phyloP scores from a whole-genome alignment of 352 stramenopile genomes.

The Saprolegnia diclina region DNA sequence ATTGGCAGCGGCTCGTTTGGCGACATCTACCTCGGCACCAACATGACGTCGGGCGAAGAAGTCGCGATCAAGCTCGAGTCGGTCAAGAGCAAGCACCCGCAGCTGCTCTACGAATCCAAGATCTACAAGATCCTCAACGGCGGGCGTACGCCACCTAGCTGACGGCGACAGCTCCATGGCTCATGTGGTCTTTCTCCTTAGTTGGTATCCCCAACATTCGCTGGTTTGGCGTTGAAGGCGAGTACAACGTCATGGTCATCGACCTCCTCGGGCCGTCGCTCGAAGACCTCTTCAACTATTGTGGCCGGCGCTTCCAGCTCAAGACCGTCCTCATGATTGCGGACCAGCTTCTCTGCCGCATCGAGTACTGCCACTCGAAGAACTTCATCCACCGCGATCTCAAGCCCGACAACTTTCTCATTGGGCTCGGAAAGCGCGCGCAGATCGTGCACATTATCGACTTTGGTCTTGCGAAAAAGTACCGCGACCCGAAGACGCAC shows the following conservation, averaged over 20 bases:
- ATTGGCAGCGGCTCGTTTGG: slow-evolving; percentile 99
- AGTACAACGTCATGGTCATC: slow-evolving; percentile 99
- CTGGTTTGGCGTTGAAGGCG: slow-evolving; percentile 99
- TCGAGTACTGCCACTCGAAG: slow-evolving; percentile 86
- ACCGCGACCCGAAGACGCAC: slow-evolving; percentile 83
- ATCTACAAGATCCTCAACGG: slow-evolving; percentile 99
- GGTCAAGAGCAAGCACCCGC: slow-evolving; percentile 96
- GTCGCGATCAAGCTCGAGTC: slow-evolving; percentile 99
- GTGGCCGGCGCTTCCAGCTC: slow-evolving; percentile 83
- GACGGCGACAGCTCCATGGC: slow-evolving; percentile 9
- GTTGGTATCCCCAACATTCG: slow-evolving; percentile 97
- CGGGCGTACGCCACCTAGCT: slow-evolving; percentile 82
- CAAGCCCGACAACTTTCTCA: slow-evolving; percentile 89
- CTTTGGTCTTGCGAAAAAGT: slow-evolving; percentile 88
- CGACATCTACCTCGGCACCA: slow-evolving; percentile 99
- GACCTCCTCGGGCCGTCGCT: slow-evolving; percentile 97
- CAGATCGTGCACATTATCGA: slow-evolving; percentile 85
- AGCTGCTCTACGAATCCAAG: slow-evolving; percentile 99
- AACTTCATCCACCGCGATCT: slow-evolving; percentile 89
- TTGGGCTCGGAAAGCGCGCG: slow-evolving; percentile 81
- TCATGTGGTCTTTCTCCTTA: slow-evolving; percentile 35
- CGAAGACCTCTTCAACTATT: slow-evolving; percentile 87
- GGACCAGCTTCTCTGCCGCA: slow-evolving; percentile 75
- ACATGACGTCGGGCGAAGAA: slow-evolving; percentile 98
- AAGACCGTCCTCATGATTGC: slow-evolving; percentile 96